Evolutionary conservation across 257 asterid genomes (phyloP), one percentile per base, ranked within the genome.

Genomic region (Penstemon newberryi): DNA sequence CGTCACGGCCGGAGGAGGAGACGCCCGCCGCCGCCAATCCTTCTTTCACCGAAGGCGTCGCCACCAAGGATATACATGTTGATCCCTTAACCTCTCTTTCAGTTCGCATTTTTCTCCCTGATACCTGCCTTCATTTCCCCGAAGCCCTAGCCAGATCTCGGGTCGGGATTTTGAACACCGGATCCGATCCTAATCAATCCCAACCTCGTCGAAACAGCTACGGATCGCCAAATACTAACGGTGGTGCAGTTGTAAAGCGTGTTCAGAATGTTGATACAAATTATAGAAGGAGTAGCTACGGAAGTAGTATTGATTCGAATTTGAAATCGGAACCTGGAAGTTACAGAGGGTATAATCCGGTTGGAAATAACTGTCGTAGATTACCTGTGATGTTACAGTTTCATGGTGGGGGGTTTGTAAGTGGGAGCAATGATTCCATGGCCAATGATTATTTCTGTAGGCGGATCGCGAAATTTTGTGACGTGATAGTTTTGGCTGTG

Each of bases 381-480:
- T 69, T 92, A 45, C 96, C 96, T 0, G 91, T 87, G 65, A 80
- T 89, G 88, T 71, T 92, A 81, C 96, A 92, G 81, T 86, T 92
- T 68, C 98, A 89, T 12, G 96, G 98, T 7, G 96, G 98, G n/a
- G 98, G 96, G 15, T 92, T 89, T 75, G 95, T 92, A 38, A 80
- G 90, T 25, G 96, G 96, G 66, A 86, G 95, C 75, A 92, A 84
- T 70, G 98, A 87, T 66, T 87, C 96, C 4, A 88, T 73, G 45
- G 90, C 91, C 4, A 92, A 87, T 78, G 98, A 92, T 83, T 79
- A 74, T 62, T 92, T 89, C 66, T 92, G 98, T 73, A 68, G 98
- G 77, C 72, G 96, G 70, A 80, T 92, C 60, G 98, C 84, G 6
- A 89, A 86, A 64, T 74, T 86, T 3, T 89, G 96, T 53, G 98